Evolutionary conservation across 306 rosid genomes (phyloP).

Genomic region (Quercus variabilis): DNA sequence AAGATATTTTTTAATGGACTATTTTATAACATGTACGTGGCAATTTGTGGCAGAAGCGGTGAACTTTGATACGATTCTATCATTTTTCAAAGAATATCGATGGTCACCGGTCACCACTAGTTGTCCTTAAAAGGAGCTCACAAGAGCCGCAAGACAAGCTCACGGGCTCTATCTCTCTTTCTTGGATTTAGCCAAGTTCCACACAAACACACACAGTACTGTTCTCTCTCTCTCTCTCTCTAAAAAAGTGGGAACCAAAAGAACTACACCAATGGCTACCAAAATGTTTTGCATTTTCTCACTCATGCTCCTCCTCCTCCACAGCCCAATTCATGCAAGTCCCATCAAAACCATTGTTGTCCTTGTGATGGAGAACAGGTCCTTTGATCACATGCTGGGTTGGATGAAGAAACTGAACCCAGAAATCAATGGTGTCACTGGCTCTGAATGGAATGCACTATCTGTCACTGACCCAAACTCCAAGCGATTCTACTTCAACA

Average conservation of each 20-base stretch:
- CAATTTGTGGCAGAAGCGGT: no score
- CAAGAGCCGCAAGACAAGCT: background rate
- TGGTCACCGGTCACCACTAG: no score
- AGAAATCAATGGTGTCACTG: slow-evolving; percentile 69
- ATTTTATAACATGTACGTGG: no score
- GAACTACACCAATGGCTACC: background rate
- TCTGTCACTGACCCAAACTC: slow-evolving; percentile 54
- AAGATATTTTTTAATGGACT: no score
- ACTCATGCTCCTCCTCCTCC: background rate
- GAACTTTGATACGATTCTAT: no score
- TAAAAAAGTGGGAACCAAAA: slow-evolving; percentile 3
- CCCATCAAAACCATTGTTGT: slow-evolving; percentile 82
- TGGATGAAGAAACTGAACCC: slow-evolving; percentile 90
- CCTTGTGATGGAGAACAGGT: slow-evolving; percentile 87
- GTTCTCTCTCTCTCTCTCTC: background rate
- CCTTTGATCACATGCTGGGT: slow-evolving; percentile 96
- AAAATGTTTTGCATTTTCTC: background rate
- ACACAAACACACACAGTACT: background rate
- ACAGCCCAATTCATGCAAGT: slow-evolving; percentile 5
- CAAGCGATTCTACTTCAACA: slow-evolving; percentile 36
- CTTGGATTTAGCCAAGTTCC: no score
- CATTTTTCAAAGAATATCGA: no score
- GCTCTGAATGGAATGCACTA: slow-evolving; percentile 44
- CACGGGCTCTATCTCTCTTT: background rate
- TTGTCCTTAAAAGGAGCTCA: no score